Percentiles rank a stretch among this genome's conserved stretches.
These are phyloP conservation scores for Ramaria rubella DNA, from an alignment of 768 basidiomycete species.

Conservation along the genomic window DNA sequence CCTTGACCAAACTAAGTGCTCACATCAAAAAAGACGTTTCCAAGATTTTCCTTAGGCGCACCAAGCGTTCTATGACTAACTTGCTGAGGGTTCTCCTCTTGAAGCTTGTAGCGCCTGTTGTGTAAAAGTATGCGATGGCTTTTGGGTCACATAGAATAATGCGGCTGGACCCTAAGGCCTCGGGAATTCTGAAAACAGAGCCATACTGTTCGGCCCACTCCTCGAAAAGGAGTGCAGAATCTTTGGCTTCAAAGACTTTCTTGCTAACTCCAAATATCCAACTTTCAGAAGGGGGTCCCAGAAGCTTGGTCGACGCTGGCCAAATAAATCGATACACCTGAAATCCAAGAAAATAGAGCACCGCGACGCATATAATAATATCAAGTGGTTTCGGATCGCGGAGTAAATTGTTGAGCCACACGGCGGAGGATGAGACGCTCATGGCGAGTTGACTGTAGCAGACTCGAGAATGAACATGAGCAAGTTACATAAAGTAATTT, in stretches of 20 bases:
- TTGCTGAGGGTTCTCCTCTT: conserved; percentile 2
- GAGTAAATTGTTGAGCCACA: too few relatives aligned
- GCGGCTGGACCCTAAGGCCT: conserved; percentile 13
- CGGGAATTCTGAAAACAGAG: conserved; percentile 35
- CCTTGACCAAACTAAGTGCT: too few relatives aligned
- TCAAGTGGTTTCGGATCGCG: too few relatives aligned
- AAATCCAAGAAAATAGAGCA: conserved; percentile 14
- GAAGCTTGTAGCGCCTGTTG: conserved; percentile 29
- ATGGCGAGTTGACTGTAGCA: too few relatives aligned
- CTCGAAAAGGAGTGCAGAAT: conserved; percentile 33
- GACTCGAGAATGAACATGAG: too few relatives aligned
- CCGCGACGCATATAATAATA: too few relatives aligned
- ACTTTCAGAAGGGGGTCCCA: conserved; percentile 37
- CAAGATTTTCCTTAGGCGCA: too few relatives aligned
- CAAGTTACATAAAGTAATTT: too few relatives aligned
- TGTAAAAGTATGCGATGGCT: conserved; percentile 45
- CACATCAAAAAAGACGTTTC: too few relatives aligned
- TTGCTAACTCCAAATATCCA: conserved; percentile 36
- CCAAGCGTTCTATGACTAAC: conserved; percentile 32
- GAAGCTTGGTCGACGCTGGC: too few relatives aligned
- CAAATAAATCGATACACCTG: too few relatives aligned
- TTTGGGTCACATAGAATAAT: conserved; percentile 28
- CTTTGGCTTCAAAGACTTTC: conserved; percentile 23
- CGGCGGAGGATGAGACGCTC: too few relatives aligned
- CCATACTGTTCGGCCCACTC: conserved; percentile 45